Base-by-base conservation (phyloP, 371 early-diverging fungal genomes). In the Batrachochytrium dendrobatidis region DNA sequence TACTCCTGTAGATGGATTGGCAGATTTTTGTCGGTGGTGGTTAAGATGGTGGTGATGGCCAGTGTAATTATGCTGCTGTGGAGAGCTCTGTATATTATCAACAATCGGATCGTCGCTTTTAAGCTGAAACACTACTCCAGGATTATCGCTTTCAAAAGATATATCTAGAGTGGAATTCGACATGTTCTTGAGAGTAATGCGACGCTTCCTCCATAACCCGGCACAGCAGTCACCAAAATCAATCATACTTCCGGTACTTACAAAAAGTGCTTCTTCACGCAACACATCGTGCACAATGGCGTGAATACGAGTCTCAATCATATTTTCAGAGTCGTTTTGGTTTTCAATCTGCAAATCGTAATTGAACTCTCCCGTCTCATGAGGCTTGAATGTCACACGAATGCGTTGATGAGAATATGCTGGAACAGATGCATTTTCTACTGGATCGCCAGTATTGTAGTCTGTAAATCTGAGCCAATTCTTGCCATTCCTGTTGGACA, bases 141-240 rank as follows among this genome's bases (percentile, higher is more conserved):
- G 88, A 35, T 84, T 83, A 56, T 93, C 94, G 3, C 88, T 80
- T 12, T 79, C 63, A 58, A 98, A 90, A 24, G 79, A 78, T 22
- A 98, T 77, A 32, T 91, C 92, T 8, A 95, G 69, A 0, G 87
- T 79, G 0, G 73, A 57, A 30, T 92, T 91, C 32, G 89, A 81
- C 15, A 92, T 79, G 69, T 96, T 97, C 43, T 84, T 87, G 48
- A 98, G 70, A 0, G 86, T 79, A 8, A 97, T 73, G 33, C 84
- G 82, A 52, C 86, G 85, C 52, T 83, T 81, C 26, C 85, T 82
- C 90, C 91, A 90, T 26, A 50, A 2, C 12, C 96, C 96, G 31
- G 91, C 87, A 56, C 83, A 83, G 65, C 94, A 93, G 60, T 94
- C 92, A 28, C 95, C 95, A 78, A 97, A 98, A 70, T 97, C 95